A percentile compares a stretch with the other conserved stretches of the same genome.
These are phyloP conservation scores for Microcos paniculata DNA, from an alignment of 345 rosid species.

Conservation along the genomic window DNA sequence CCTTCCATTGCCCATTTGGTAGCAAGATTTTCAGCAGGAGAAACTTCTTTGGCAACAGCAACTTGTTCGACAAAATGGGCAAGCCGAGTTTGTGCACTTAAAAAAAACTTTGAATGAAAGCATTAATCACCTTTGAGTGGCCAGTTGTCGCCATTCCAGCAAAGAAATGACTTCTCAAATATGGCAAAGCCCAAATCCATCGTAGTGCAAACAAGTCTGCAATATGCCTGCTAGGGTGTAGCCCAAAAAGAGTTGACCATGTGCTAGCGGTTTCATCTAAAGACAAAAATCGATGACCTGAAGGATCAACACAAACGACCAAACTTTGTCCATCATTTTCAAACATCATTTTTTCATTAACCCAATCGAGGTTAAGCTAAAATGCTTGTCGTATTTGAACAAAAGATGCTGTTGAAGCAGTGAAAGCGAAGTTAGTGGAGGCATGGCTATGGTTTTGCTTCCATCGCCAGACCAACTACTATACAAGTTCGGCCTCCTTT, in stretches of 20 bases:
- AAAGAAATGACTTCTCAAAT: conserved; percentile 80
- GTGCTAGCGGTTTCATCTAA: conserved; percentile 79
- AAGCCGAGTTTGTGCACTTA: conserved; percentile 85
- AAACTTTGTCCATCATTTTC: conserved; percentile 70
- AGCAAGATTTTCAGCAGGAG: conserved; percentile 63
- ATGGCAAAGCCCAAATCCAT: conserved; percentile 80
- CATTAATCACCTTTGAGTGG: conserved; percentile 78
- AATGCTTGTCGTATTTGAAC: neutral
- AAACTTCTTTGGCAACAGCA: conserved; percentile 44
- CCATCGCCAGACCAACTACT: no score
- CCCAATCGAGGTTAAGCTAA: conserved; percentile 14
- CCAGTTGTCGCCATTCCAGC: conserved; percentile 81
- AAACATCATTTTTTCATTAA: conserved; percentile 53
- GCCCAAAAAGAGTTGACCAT: conserved; percentile 82
- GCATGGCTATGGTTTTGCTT: no score
- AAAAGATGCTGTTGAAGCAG: no score
- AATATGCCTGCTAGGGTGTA: conserved; percentile 82
- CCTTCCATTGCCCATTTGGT: conserved; percentile 97
- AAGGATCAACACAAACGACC: conserved; percentile 73
- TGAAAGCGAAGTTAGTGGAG: no score
- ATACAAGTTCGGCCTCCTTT: no score
- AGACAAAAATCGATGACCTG: conserved; percentile 78
- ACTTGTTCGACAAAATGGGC: conserved; percentile 95
- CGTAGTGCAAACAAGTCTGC: conserved; percentile 68
- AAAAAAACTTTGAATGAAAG: conserved; percentile 91